Base-by-base conservation (phyloP, 1,284 basidiomycete genomes). In the Megacollybia platyphylla region DNA sequence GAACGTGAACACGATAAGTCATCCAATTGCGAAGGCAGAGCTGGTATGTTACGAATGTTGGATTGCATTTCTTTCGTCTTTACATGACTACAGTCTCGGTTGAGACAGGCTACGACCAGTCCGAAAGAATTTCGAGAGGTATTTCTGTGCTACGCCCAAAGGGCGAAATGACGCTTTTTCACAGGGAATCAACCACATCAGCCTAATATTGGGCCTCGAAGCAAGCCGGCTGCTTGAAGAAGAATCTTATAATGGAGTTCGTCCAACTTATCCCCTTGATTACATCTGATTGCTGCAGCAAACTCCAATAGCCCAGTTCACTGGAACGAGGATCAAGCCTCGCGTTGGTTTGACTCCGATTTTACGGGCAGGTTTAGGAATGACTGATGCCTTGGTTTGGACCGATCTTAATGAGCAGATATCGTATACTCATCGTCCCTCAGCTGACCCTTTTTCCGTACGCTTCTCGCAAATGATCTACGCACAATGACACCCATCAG, bases 301-400 rank as follows among this genome's bases (percentile, higher is more conserved):
- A 62, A 77, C 83, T 0, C 85, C 85, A 1, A 63, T 88, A 17
- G 73, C 67, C 5, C 60, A 71, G 8, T 87, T 87, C 59, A 75
- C 63, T 26, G 85, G 85, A 24, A 72, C 70, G 1, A 56, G 54
- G 27, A 73, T 88, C 57, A 82, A 78, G 55, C 73, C 84, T 11
- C 73, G 76, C 39, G 76, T 97, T 46, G 93, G 89, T 5, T 62
- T 97, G 42, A 83, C 87, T 2, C 93, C 93, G 28, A 89, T 97
- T 54, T 67, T 97, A 44, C 80, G 93, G 40, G 93, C 93, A 10
- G 93, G 93, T 15, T 67, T 93, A 45, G 90, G 90, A n/a, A 92
- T 97, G 87, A 78, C 86, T 0, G 90, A 96, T 51, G 79, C 87
- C 48, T 58, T 93, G 54, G 68, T 70, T 48, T 37, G 43, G 20